Evolutionary conservation across 2,329 filamentous ascomycete genomes (phyloP), one percentile per base, ranked within the genome.

Genomic region (Metarhizium guizhouense): DNA sequence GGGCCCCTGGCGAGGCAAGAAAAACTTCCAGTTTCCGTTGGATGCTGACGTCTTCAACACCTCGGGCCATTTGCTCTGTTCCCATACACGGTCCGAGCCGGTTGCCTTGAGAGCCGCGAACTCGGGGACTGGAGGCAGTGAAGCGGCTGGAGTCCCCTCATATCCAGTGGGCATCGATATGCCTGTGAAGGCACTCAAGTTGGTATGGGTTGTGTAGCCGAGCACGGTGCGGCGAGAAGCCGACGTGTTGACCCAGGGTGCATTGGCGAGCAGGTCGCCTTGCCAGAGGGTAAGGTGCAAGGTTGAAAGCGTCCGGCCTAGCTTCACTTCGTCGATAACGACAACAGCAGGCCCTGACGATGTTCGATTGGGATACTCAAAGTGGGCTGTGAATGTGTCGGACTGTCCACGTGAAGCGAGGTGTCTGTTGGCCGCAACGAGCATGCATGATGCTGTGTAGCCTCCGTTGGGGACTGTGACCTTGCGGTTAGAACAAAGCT

Each of bases 401-500:
- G 66, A 61, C 55, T 73, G 70, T 30, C 60, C 56, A 4, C 62
- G 62, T 3, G 58, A 42, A 11, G 55, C 50, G 16, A 73, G 64
- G 56, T 71, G 67, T 10, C 58, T 51, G 11, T 58, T 60, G 5
- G 65, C 65, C 3, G 67, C 67, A 11, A 61, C 57, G 54, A 73
- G 60, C 51, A 75, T 63, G 53, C 68, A 68, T 3, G 67, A 65
- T 4, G 71, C 66, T 1, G 69, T 63, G 57, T 74, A 75, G 36
- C 72, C 72, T 47, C 72, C 72, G 43, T 75, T 72, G 14, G 72
- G 72, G n/a, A 74, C 66, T 66, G 47, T 11, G 13, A 25, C 1
- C 30, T 10, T 38, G n/a, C 13, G 7, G 49, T 51, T 16, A 40
- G 25, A 18, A 34, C 32, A 20, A 20, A 18, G 3, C 3, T 30